These are phyloP conservation scores for Citrus sp. DNA, from an alignment of 345 rosid species.

Conservation along the genomic window DNA sequence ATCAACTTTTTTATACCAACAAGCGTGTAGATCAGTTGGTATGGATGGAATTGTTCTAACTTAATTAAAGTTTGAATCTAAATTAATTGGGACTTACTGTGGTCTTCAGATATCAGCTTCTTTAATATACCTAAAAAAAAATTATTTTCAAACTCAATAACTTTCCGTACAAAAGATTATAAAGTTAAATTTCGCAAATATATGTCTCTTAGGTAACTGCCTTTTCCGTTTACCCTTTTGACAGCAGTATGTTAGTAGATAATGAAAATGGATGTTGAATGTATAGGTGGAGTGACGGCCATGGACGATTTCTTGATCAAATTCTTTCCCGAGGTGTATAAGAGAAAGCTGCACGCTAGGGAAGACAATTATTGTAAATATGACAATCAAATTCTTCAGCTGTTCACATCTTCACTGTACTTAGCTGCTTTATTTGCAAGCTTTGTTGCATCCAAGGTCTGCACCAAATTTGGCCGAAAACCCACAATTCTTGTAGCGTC, in stretches of 20 bases:
- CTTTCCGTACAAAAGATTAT: no score
- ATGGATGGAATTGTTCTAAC: no score
- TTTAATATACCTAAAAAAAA: no score
- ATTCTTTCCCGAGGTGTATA: conserved; percentile 40
- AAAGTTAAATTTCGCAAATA: no score
- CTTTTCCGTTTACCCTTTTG: no score
- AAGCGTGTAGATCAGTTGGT: no score
- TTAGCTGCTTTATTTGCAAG: conserved; percentile 41
- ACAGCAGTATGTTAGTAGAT: no score
- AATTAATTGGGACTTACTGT: no score
- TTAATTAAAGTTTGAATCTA: no score
- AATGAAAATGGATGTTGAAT: not conserved
- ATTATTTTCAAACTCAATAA: no score
- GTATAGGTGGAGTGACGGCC: conserved; percentile 49
- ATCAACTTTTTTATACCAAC: no score
- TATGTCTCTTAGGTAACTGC: no score
- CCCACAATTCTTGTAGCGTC: conserved; percentile 43
- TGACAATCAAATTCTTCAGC: conserved; percentile 38
- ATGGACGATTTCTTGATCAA: conserved; percentile 50
- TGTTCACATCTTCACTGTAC: conserved; percentile 52
- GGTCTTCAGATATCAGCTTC: fast-evolving
- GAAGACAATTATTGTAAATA: conserved; percentile 58
- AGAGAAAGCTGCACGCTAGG: conserved; percentile 30
- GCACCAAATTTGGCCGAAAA: conserved; percentile 37
- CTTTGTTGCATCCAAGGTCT: conserved; percentile 35